Percentiles rank a stretch among this genome's conserved stretches.
phyloP scores from a whole-genome alignment of 495 filamentous ascomycete species.

The Penicillium silybi region DNA sequence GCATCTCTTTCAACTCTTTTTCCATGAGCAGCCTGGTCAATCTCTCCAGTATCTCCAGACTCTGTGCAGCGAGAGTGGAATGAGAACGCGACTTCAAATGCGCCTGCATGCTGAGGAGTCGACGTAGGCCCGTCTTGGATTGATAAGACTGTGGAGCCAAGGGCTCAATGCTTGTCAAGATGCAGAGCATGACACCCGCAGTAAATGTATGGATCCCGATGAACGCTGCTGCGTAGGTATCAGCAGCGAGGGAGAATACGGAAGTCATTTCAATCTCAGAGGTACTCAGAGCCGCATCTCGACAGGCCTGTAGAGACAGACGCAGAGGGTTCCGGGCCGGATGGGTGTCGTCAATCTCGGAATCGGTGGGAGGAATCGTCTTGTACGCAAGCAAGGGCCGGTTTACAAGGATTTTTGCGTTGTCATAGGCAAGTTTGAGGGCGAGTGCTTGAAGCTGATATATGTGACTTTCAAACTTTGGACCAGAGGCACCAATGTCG shows the following conservation, averaged over 20 bases:
- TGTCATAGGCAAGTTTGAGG: slow-evolving; percentile 25
- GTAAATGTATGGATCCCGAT: slow-evolving; percentile 32
- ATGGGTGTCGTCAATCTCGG: not conserved
- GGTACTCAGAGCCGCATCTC: slow-evolving; percentile 25
- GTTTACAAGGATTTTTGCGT: slow-evolving; percentile 23
- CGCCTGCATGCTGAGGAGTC: slow-evolving; percentile 19
- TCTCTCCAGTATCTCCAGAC: slow-evolving; percentile 23
- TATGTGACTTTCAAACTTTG: slow-evolving; percentile 24
- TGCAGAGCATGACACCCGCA: slow-evolving; percentile 22
- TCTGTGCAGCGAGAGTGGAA: slow-evolving; percentile 21
- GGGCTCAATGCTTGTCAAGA: slow-evolving; percentile 25
- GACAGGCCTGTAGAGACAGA: slow-evolving; percentile 16
- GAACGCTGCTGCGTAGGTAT: slow-evolving; percentile 29
- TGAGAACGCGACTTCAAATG: slow-evolving; percentile 14
- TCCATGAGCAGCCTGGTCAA: slow-evolving; percentile 25
- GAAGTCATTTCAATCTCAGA: slow-evolving; percentile 9
- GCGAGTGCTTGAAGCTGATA: slow-evolving; percentile 29
- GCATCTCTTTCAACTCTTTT: slow-evolving; percentile 27
- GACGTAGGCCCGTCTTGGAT: slow-evolving; percentile 19
- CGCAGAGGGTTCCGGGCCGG: slow-evolving; percentile 1
- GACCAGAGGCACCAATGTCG: slow-evolving; percentile 26
- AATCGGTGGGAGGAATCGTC: not conserved
- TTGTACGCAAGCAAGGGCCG: slow-evolving; percentile 24
- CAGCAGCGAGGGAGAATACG: slow-evolving; percentile 18
- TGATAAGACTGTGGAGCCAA: slow-evolving; percentile 12